These are phyloP conservation scores for Brassica carinata DNA, from an alignment of 345 rosid genomes.

Conservation along the genomic window DNA sequence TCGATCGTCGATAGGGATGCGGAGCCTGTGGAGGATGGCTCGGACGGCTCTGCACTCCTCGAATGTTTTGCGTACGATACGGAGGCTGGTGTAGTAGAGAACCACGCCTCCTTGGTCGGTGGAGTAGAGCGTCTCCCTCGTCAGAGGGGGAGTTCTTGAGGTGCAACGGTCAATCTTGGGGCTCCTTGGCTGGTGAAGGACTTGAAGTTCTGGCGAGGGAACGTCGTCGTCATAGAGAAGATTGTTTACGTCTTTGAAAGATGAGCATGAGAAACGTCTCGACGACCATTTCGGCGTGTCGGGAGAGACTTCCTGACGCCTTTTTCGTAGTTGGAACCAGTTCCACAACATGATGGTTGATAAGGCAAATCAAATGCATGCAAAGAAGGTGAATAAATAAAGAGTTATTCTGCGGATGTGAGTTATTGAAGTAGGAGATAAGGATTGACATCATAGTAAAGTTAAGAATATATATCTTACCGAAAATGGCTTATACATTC, in stretches of 20 bases:
- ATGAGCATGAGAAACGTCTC: conserved; percentile 49
- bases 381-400: neutral
- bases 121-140: conserved; percentile 9
- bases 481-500: neutral
- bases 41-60: conserved; percentile 66
- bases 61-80: conserved; percentile 68
- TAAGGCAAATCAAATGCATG: neutral
- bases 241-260: conserved; percentile 56
- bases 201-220: conserved; percentile 27
- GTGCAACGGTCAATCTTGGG: conserved; percentile 37
- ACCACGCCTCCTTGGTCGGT: conserved; percentile 51
- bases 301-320: conserved; percentile 3
- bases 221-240: conserved; percentile 33
- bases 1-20: conserved; percentile 68
- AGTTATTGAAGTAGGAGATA: neutral
- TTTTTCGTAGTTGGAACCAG: conserved; percentile 45
- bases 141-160: conserved; percentile 31
- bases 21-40: conserved; percentile 58
- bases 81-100: conserved; percentile 79
- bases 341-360: conserved; percentile 47
- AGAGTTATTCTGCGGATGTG: neutral
- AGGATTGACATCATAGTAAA: neutral
- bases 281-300: conserved; percentile 26
- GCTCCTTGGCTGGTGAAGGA: conserved; percentile 68
- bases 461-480: neutral